These are phyloP conservation scores for Pisolithus microcarpus DNA, from an alignment of 768 basidiomycete species.

Conservation along the genomic window DNA sequence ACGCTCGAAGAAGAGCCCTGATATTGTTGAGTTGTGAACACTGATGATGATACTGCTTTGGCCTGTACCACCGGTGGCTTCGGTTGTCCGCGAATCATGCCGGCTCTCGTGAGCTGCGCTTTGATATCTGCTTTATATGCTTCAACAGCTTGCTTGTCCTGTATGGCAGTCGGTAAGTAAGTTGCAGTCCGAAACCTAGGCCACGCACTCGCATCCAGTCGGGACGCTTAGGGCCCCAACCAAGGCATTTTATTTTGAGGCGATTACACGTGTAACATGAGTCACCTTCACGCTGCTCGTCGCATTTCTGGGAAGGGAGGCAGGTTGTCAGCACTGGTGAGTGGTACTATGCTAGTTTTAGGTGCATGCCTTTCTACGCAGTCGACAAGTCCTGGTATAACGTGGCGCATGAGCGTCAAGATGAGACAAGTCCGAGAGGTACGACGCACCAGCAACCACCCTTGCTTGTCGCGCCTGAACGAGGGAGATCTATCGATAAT, in stretches of 20 bases:
- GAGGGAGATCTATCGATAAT: conserved; percentile 43
- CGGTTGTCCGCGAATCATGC: conserved; percentile 78
- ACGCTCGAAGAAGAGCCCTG: conserved; percentile 14
- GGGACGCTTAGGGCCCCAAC: conserved; percentile 80
- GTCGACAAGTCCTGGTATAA: conserved; percentile 64
- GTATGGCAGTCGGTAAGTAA: conserved; percentile 14
- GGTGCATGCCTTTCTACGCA: conserved; percentile 66
- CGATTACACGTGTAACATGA: conserved; percentile 78
- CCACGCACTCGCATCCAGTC: conserved; percentile 78
- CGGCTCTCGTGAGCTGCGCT: conserved; percentile 66
- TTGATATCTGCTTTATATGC: conserved; percentile 81
- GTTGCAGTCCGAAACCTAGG: conserved; percentile 2
- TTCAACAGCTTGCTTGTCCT: conserved; percentile 82
- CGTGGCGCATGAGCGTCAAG: conserved; percentile 3
- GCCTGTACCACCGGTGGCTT: conserved; percentile 47
- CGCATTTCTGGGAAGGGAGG: conserved; percentile 61
- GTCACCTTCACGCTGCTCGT: conserved; percentile 74
- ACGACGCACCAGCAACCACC: conserved; percentile 72
- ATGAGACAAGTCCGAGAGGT: conserved; percentile 1
- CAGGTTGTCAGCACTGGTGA: conserved; percentile 5
- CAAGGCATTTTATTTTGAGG: conserved; percentile 73
- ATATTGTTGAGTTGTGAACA: conserved; percentile 28
- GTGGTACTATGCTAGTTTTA: neutral
- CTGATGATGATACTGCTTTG: conserved; percentile 24
- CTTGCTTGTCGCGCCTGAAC: conserved; percentile 50